Evolutionary conservation across 2,329 filamentous ascomycete species (phyloP), one percentile per base, ranked within the genome.

Genomic region (Xylariales sp.): DNA sequence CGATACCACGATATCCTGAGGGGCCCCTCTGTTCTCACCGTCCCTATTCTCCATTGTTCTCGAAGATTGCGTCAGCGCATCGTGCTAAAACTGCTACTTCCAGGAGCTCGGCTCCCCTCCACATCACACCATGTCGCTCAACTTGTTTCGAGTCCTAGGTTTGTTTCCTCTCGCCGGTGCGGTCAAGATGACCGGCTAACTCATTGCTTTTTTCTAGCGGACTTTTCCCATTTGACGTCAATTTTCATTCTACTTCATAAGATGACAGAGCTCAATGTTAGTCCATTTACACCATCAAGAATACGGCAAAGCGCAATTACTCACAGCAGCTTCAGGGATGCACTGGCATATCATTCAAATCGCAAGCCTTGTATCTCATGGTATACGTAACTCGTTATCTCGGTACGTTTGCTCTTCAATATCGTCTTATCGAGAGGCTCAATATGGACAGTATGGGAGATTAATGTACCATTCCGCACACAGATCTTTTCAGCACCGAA

Each of bases 321-420:
- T 75, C 57, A 73, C 66, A 59, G 54, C 68, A 75, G 68, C 55
- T 63, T n/a, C 79, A 97, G 95, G 97, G 94, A 85, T 97, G 94
- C 80, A 91, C 95, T 49, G 96, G 96, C 75, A 95, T 99, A 81
- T 99, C 96, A 16, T 98, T 99, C 88, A 99, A 99, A 81, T 97
- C 95, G 69, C 96, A 99, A 86, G 93, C 91, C 58, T 87, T 99
- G 65, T 99, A 99, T 82, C 85, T 98, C 74, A 84, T 97, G 52
- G 96, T 99, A 76, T 99, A 99, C 81, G 80, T 97, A 50, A 97
- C 94, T 70, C 89, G 96, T 78, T 99, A 99, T 81, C 88, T 99
- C 70, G 91, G 91, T 93, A 83, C 64, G 80, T 62, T 62, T 18
- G 36, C 48, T 36, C 41, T 53, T 49, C 39, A 16, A 45, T 18